Percentiles rank a stretch among this genome's conserved stretches.
Evolutionary conservation across 257 asterid species (phyloP).

Genomic region (Solanum lycopersicoides): DNA sequence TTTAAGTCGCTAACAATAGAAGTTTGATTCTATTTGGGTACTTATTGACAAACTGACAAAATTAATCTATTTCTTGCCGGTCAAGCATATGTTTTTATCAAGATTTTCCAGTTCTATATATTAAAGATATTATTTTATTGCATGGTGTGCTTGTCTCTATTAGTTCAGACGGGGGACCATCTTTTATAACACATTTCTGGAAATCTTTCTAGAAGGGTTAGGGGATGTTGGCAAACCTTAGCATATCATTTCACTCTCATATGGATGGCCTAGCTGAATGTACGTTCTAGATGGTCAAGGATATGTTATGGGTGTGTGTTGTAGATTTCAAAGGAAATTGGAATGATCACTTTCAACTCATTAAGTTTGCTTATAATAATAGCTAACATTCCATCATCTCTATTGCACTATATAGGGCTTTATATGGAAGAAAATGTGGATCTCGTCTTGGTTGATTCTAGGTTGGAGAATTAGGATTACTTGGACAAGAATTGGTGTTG

Average conservation of each 20-base stretch:
- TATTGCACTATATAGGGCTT: neutral
- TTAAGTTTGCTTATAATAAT: too few relatives aligned
- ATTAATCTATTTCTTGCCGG: neutral
- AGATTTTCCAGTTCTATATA: too few relatives aligned
- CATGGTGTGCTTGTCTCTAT: neutral
- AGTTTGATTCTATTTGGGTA: neutral
- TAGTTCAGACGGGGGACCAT: neutral
- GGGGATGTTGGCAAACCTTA: neutral
- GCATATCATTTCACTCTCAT: neutral
- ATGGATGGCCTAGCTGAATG: neutral
- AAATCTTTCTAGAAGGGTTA: too few relatives aligned
- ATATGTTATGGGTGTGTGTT: neutral
- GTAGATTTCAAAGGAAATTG: neutral
- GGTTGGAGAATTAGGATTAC: neutral
- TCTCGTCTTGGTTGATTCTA: neutral
- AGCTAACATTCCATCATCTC: too few relatives aligned
- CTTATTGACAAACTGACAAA: neutral
- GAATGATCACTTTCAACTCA: neutral
- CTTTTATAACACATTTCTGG: neutral
- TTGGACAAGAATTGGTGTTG: too few relatives aligned
- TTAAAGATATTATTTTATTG: too few relatives aligned
- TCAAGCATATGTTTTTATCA: too few relatives aligned
- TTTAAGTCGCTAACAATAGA: neutral
- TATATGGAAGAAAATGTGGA: neutral
- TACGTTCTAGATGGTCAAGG: too few relatives aligned